Conservation (phyloP, 345 rosid genomes). For the Cardamine resedifolia region DNA sequence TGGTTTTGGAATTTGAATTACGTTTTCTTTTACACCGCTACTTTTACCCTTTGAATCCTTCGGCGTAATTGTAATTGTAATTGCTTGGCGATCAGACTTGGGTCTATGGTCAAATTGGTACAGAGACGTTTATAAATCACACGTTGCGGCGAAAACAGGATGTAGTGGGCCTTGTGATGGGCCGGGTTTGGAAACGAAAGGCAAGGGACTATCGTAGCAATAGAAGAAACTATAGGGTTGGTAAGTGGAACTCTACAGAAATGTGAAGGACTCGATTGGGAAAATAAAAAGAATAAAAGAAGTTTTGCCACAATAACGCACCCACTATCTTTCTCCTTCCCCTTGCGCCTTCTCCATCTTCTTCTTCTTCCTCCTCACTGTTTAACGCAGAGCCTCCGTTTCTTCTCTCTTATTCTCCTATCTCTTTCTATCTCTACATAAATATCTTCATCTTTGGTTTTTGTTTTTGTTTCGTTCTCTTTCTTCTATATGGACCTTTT, state of each 20-base stretch:
- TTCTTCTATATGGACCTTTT: not conserved
- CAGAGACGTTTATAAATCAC: slow-evolving; percentile 17
- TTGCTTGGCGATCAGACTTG: not conserved
- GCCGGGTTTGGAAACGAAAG: slow-evolving; percentile 5
- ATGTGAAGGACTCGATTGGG: not conserved
- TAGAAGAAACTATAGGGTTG: not conserved
- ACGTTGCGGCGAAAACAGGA: not conserved
- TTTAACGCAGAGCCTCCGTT: slow-evolving; percentile 34
- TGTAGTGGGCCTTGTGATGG: slow-evolving; percentile 28
- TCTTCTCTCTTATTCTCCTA: not conserved
- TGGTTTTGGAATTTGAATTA: no score
- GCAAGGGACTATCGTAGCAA: not conserved
- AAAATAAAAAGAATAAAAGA: slow-evolving; percentile 27
- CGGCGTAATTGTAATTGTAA: not conserved
- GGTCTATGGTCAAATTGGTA: slow-evolving; percentile 13
- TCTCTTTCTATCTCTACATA: not conserved
- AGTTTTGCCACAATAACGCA: slow-evolving; percentile 36
- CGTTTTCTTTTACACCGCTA: not conserved
- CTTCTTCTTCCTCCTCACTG: slow-evolving; percentile 31
- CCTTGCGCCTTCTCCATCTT: slow-evolving; percentile 6
- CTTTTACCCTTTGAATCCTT: not conserved
- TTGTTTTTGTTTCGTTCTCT: not conserved
- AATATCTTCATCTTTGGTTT: not conserved
- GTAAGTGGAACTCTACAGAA: not conserved
- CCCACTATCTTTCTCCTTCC: slow-evolving; percentile 38